phyloP scores from a whole-genome alignment of 2,329 filamentous ascomycete species.

The Beauveria rudraprayagi region DNA sequence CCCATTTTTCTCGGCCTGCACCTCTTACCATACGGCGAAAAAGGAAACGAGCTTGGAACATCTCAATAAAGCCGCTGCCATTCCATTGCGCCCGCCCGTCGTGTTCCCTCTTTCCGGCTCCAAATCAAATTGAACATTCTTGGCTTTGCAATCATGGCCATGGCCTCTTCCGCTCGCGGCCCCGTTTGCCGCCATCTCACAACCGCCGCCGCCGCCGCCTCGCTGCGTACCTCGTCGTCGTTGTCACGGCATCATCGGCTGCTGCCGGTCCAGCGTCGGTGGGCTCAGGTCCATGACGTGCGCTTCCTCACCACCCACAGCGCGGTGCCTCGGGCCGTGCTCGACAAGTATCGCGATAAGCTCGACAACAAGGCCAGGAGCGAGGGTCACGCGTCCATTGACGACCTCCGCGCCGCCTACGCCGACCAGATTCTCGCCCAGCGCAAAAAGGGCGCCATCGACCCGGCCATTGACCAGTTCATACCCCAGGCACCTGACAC shows the following conservation, averaged over 20 bases:
- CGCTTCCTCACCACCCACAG: slow-evolving; percentile 80
- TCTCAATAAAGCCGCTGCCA: not conserved
- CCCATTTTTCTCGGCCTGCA: not conserved
- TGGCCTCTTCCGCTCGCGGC: slow-evolving; percentile 30
- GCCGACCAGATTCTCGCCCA: slow-evolving; percentile 71
- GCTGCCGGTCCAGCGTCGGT: slow-evolving; percentile 59
- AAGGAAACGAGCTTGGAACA: not conserved
- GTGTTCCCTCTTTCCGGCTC: not conserved
- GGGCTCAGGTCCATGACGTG: slow-evolving; percentile 87
- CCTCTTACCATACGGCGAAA: not conserved
- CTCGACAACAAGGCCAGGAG: slow-evolving; percentile 72
- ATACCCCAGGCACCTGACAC: slow-evolving; percentile 28
- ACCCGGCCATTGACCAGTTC: slow-evolving; percentile 28
- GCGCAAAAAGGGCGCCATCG: slow-evolving; percentile 56
- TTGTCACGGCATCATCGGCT: slow-evolving; percentile 17
- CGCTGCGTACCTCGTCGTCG: slow-evolving; percentile 15
- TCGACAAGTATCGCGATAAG: slow-evolving; percentile 83
- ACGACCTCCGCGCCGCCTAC: slow-evolving; percentile 74
- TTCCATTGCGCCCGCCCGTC: not conserved
- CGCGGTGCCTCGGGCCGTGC: slow-evolving; percentile 50
- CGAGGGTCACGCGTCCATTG: slow-evolving; percentile 61
- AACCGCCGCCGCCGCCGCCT: slow-evolving; percentile 23
- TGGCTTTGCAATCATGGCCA: not conserved
- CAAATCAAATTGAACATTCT: not conserved
- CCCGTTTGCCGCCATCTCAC: slow-evolving; percentile 41